A percentile compares a stretch with the other conserved stretches of the same genome.
Conservation (phyloP, 108 stramenopile species). For the Cyclotella cryptica region DNA sequence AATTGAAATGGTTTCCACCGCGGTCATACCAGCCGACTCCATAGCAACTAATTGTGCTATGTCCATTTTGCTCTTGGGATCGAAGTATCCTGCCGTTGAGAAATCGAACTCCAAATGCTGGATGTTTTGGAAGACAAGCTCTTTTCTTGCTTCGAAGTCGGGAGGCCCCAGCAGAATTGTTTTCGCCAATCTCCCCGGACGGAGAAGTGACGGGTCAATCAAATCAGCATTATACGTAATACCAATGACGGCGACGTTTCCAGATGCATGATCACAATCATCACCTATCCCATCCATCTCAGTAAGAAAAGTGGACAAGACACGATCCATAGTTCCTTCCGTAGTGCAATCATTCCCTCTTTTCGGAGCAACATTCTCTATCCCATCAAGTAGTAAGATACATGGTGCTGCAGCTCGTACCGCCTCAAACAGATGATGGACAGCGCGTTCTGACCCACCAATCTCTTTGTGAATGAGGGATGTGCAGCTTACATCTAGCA, state of each 20-base stretch:
- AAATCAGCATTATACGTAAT: slow-evolving; percentile 68
- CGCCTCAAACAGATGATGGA: slow-evolving; percentile 64
- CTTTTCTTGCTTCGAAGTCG: slow-evolving; percentile 59
- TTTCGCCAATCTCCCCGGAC: slow-evolving; percentile 79
- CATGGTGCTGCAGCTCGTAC: slow-evolving; percentile 85
- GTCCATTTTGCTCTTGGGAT: slow-evolving; percentile 45
- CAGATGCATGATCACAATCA: slow-evolving; percentile 1
- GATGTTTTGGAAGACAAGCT: slow-evolving; percentile 56
- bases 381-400: slow-evolving; percentile 84
- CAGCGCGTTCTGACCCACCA: slow-evolving; percentile 80
- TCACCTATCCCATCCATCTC: slow-evolving; percentile 85
- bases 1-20: slow-evolving; percentile 67
- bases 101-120: slow-evolving; percentile 44
- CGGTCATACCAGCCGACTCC: slow-evolving; percentile 67
- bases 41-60: slow-evolving; percentile 53
- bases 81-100: slow-evolving; percentile 31
- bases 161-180: slow-evolving; percentile 59
- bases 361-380: slow-evolving; percentile 81
- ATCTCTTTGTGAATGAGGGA: slow-evolving; percentile 90
- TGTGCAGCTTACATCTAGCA: slow-evolving; percentile 86
- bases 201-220: slow-evolving; percentile 81
- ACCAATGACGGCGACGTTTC: slow-evolving; percentile 75
- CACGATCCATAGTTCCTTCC: slow-evolving; percentile 89
- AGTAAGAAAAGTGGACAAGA: slow-evolving; percentile 81
- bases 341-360: slow-evolving; percentile 87